Percentiles rank a stretch among this genome's conserved stretches.
These are phyloP conservation scores for Nakataea oryzae DNA, from an alignment of 2,329 filamentous ascomycete species.

Conservation along the genomic window DNA sequence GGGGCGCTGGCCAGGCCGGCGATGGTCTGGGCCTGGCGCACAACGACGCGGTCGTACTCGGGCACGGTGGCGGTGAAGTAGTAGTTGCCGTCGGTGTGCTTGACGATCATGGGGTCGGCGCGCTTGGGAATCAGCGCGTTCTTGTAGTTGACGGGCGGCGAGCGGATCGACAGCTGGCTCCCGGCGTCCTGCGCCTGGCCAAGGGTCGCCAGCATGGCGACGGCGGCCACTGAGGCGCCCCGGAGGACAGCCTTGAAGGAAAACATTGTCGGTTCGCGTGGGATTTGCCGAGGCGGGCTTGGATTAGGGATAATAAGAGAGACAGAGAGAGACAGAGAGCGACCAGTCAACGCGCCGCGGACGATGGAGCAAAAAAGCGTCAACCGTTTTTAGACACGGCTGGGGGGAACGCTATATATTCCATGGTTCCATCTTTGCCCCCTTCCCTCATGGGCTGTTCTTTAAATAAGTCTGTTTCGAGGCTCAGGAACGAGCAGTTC, in stretches of 20 bases:
- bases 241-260: not conserved
- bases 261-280: not conserved
- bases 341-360: not conserved
- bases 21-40: slow-evolving; percentile 9
- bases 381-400: not conserved
- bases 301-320: not conserved
- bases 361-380: not conserved
- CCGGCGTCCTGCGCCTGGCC: not conserved
- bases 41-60: slow-evolving; percentile 9
- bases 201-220: not conserved
- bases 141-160: slow-evolving; percentile 15
- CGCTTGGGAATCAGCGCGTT: slow-evolving; percentile 18
- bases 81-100: slow-evolving; percentile 13
- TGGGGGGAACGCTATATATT: not conserved
- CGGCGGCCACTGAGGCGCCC: not conserved
- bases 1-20: slow-evolving; percentile 9
- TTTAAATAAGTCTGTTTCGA: not conserved
- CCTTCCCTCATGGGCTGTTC: not conserved
- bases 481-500: not conserved
- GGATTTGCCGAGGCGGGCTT: not conserved
- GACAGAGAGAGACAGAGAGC: no score
- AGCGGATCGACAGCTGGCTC: slow-evolving; percentile 3
- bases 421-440: not conserved
- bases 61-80: slow-evolving; percentile 10
- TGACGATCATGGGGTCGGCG: slow-evolving; percentile 18